These are phyloP conservation scores for Mycena galericulata DNA, from an alignment of 768 basidiomycete species.

Conservation along the genomic window DNA sequence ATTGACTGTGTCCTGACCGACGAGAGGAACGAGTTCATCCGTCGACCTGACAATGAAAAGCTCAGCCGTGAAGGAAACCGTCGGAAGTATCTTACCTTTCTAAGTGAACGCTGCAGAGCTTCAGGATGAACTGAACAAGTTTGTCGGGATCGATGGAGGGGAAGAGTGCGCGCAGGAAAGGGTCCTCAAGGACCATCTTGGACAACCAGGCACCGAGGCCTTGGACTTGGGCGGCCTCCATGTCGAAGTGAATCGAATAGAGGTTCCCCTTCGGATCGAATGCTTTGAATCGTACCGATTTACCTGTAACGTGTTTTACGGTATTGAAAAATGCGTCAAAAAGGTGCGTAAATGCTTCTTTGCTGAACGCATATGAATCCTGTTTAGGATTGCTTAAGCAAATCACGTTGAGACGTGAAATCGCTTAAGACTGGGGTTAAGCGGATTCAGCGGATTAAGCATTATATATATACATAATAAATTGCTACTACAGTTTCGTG, in stretches of 20 bases:
- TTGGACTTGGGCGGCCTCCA: neutral
- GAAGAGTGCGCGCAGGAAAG: neutral
- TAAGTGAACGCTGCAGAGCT: neutral
- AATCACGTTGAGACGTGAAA: too few species aligned
- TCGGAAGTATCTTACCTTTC: neutral
- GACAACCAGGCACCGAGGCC: neutral
- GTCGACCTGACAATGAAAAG: neutral
- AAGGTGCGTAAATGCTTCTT: too few species aligned
- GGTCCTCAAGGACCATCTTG: too few species aligned
- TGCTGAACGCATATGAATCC: too few species aligned
- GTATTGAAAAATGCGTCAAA: neutral
- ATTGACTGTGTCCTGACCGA: neutral
- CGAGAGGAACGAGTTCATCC: neutral
- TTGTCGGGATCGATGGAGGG: neutral
- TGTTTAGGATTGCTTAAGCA: too few species aligned
- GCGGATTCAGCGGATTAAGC: too few species aligned
- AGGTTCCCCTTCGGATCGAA: neutral
- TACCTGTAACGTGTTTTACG: neutral
- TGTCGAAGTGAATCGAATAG: neutral
- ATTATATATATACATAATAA: too few species aligned
- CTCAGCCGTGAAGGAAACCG: neutral
- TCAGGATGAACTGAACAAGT: neutral
- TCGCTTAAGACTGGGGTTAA: too few species aligned
- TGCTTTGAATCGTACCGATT: neutral
- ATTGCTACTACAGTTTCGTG: too few species aligned